Base-by-base conservation (phyloP, 176 grass and related monocot species). In the Eleusine coracana region DNA sequence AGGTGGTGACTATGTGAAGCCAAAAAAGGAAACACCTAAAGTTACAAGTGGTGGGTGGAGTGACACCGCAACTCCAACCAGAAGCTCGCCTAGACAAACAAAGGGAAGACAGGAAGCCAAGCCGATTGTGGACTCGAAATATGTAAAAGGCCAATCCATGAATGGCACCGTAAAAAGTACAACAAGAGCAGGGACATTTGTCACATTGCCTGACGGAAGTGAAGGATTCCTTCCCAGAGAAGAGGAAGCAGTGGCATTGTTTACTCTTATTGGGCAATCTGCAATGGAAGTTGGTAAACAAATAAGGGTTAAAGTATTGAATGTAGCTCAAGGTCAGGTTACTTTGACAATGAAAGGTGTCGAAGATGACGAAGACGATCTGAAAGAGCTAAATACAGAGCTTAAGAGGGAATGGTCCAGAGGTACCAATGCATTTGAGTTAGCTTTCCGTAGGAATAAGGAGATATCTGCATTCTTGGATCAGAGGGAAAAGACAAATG, bases 301-400 rank as follows among this genome's bases (percentile, higher is more conserved):
- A 71, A 83, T 99, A 82, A 86, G 81, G 52, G 91, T 96, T 74
- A 88, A 90, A 51, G 87, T 98, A 76, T 58, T 98, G 66, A 90
- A 81, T 16, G 74, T 94, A 67, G 70, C 85, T 78, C 81, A 87
- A 86, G 92, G 90, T 28, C 81, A 93, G 79, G 82, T 82, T 66
- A 95, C 87, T 77, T 88, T 98, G 66, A 96, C 93, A 18, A 99
- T 96, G 96, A 95, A 98, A 79, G 80, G 72, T n/a, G 85, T 87
- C 70, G 91, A 90, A 80, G 85, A 93, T 84, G 83, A 90, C 20
- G 88, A 90, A 60, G 76, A 87, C 5, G 77, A 97, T 71, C 36
- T 91, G 71, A 39, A 70, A 40, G 82, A 69, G 2, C 72, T 94
- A 74, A 92, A 94, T 59, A 87, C 20, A 59, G 70, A 91, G 80